Evolutionary conservation across 2,329 filamentous ascomycete genomes (phyloP), one percentile per base, ranked within the genome.

Genomic region (Aciculosporium take): DNA sequence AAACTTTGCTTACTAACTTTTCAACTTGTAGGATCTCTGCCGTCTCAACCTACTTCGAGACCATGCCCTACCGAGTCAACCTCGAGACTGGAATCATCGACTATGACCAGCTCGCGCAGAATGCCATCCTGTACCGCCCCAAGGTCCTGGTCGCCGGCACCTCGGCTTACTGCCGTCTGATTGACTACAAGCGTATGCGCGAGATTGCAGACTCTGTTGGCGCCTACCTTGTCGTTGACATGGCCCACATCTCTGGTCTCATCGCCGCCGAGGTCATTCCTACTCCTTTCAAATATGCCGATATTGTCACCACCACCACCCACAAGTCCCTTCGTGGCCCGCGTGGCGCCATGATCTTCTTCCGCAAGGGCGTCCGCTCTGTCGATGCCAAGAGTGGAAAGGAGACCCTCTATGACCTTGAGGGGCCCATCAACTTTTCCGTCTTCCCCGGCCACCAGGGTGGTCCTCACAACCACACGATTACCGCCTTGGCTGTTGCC

Each of bases 331-430:
- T 98, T 53, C 87, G 91, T 66, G 91, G 91, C 45, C 91, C 91
- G 45, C 86, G 91, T 62, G 91, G 91, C 58, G 91, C 91, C 61
- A 98, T 98, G 91, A 98, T 98, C 69, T 98, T 98, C 78, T 98
- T 88, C 80, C 85, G 91, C 66, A 95, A 94, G 72, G 91, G 91
- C 49, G 81, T 95, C 47, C 84, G 89, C 57, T 86, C 82, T 56
- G 82, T 82, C 41, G 85, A 96, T 60, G 70, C 83, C 65, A 95
- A 95, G 76, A 80, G 83, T 46, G 87, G 87, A 56, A 89, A 94
- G 68, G 76, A 89, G 71, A 81, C 74, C 39, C 70, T 88, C 55
- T 98, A 95, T 63, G 87, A 98, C 57, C 77, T 98, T 27, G 91
- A 98, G 72, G 77, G 80, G 53, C 84, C 87, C 43, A 98, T 98